Conservation (phyloP, 306 rosid species). For the Vigna unguiculata region DNA sequence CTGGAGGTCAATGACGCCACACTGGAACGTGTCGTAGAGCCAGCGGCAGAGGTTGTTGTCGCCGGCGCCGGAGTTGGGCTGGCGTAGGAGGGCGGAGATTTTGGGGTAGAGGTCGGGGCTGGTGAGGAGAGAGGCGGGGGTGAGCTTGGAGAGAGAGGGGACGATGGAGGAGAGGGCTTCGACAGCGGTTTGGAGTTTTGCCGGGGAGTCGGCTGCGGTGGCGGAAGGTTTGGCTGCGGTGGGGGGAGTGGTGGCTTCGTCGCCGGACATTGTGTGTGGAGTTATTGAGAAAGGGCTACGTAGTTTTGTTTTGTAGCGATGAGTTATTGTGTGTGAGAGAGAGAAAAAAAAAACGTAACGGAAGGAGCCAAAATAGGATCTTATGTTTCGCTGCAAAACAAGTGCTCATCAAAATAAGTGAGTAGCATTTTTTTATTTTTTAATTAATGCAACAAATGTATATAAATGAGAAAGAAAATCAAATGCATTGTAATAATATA, state of each 20-base stretch:
- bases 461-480: too few relatives aligned
- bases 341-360: not conserved
- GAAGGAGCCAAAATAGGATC: slow-evolving; percentile 41
- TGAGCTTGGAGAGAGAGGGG: slow-evolving; percentile 49
- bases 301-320: not conserved
- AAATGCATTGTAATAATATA: too few relatives aligned
- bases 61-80: slow-evolving; percentile 73
- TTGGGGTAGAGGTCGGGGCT: slow-evolving; percentile 48
- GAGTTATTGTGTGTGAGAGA: not conserved
- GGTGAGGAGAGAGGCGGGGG: slow-evolving; percentile 23
- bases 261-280: slow-evolving; percentile 42
- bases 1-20: slow-evolving; percentile 59
- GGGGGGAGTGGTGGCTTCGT: slow-evolving; percentile 20
- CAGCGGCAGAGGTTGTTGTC: slow-evolving; percentile 82
- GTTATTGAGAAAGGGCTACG: not conserved
- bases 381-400: not conserved
- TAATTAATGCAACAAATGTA: not conserved
- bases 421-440: too few relatives aligned
- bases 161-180: slow-evolving; percentile 63
- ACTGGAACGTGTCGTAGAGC: slow-evolving; percentile 92
- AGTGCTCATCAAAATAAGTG: too few relatives aligned
- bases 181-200: slow-evolving; percentile 49
- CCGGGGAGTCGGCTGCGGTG: not conserved
- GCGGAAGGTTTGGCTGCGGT: not conserved
- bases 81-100: slow-evolving; percentile 69